Percentiles rank a stretch among this genome's conserved stretches.
Conservation (phyloP, 495 filamentous ascomycete genomes). For the Talaromyces liani region DNA sequence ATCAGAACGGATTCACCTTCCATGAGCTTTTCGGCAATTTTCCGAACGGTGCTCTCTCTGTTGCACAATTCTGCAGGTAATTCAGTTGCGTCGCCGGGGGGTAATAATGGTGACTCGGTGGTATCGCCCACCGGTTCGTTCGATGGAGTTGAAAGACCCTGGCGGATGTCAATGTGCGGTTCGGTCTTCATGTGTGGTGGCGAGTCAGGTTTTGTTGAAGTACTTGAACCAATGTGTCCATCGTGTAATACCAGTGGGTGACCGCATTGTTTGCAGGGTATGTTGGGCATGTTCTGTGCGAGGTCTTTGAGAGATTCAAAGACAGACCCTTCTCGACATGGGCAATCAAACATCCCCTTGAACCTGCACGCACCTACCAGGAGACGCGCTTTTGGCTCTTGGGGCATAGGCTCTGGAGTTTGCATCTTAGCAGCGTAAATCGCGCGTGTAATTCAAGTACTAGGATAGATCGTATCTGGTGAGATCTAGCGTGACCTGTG, state of each 20-base stretch:
- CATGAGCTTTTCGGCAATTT: neutral
- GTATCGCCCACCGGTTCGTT: neutral
- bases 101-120: too few relatives aligned
- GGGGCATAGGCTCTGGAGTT: neutral
- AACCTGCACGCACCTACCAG: neutral
- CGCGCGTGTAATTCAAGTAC: too few relatives aligned
- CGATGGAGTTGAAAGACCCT: neutral
- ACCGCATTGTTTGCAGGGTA: neutral
- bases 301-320: neutral
- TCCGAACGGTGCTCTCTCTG: neutral
- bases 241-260: neutral
- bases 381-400: neutral
- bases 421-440: neutral
- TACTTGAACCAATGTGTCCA: neutral
- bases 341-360: neutral
- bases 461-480: too few relatives aligned
- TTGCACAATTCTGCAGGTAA: neutral
- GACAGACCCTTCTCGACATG: neutral
- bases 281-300: neutral
- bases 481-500: neutral
- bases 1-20: neutral
- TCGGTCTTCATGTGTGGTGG: neutral
- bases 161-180: neutral
- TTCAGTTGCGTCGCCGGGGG: neutral
- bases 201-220: too few relatives aligned